Base-by-base conservation (phyloP, 169 alveolate genomes). In the Cryptosporidium muris region DNA sequence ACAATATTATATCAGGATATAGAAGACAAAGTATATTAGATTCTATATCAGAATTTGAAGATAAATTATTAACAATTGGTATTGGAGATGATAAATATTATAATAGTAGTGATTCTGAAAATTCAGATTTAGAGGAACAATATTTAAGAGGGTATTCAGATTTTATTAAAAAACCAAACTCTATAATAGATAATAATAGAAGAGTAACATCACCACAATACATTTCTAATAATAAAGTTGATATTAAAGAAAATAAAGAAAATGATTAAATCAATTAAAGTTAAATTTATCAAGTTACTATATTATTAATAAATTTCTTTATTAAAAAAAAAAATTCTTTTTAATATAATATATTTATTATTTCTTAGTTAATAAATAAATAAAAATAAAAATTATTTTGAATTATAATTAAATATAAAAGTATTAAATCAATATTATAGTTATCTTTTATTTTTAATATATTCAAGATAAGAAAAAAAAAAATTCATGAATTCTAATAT, bases 11-110 rank as follows among this genome's bases (percentile, higher is more conserved):
- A 9, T 16, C 74, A 2, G 66, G 40, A 43, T 74, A 74, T 45
- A 74, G 82, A 58, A 74, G 82, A 58, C 74, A 74, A 9, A 74
- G 82, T 8, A 68, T 74, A 25, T 60, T 74, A 34, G 60, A 60
- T 56, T 38, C 63, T 11, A 60, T 74, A 9, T 74, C 82, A 4
- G 82, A 74, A 58, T 74, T 74, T 74, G 82, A 74, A 56, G 60
- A 74, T 58, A 74, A 74, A 45, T 37, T 74, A 2, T 74, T 74
- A n/a, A 74, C 68, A 11, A 4, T 74, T 36, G 82, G 82, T 4
- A 74, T 74, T 66, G 68, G 42, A 9, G 82, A 58, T 36, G 81
- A 66, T 9, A 34, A 12, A 34, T 37, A 34, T 47, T 58, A 34
- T 37, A 64, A 66, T n/a, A 36, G n/a, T 36, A 66, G 81, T 9